phyloP scores from a whole-genome alignment of 1,284 basidiomycete genomes.

The Sporisorium scitamineum region DNA sequence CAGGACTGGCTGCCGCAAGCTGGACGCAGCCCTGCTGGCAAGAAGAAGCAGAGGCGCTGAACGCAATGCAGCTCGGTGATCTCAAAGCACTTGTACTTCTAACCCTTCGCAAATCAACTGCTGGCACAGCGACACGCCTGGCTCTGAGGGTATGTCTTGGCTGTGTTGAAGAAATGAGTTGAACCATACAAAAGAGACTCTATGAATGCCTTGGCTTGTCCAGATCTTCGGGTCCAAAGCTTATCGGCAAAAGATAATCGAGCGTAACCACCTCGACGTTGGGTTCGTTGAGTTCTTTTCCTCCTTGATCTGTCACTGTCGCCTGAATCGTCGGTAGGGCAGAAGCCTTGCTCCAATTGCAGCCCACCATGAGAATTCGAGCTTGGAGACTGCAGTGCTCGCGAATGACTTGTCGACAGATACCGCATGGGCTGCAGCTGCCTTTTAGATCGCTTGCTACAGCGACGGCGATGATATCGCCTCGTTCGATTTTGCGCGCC shows the following conservation, averaged over 20 bases:
- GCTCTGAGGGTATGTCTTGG: neutral
- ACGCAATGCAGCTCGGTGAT: neutral
- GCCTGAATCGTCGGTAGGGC: conserved; percentile 6
- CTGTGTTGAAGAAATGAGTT: conserved; percentile 1
- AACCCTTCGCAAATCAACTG: neutral
- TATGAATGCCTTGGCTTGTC: conserved; percentile 62
- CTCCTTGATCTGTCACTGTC: conserved; percentile 28
- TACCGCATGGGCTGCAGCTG: conserved; percentile 76
- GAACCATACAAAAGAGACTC: neutral
- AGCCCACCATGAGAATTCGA: conserved; percentile 82
- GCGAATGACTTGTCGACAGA: conserved; percentile 89
- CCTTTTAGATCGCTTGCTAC: conserved; percentile 55
- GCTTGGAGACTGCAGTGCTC: conserved; percentile 81
- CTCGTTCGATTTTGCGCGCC: conserved; percentile 43
- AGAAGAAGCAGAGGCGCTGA: conserved; percentile 39
- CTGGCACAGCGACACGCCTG: too few species aligned
- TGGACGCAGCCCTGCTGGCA: conserved; percentile 34
- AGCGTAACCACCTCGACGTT: conserved; percentile 74
- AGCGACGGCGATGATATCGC: conserved; percentile 59
- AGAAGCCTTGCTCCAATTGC: conserved; percentile 73
- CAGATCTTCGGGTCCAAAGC: conserved; percentile 86
- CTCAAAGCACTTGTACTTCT: neutral
- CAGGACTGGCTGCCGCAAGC: conserved; percentile 51
- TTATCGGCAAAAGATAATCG: conserved; percentile 82
- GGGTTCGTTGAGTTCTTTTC: conserved; percentile 69